Percentiles rank a stretch among this genome's conserved stretches.
These are phyloP conservation scores for Neurospora tetraspora DNA, from an alignment of 495 filamentous ascomycete genomes.

Conservation along the genomic window DNA sequence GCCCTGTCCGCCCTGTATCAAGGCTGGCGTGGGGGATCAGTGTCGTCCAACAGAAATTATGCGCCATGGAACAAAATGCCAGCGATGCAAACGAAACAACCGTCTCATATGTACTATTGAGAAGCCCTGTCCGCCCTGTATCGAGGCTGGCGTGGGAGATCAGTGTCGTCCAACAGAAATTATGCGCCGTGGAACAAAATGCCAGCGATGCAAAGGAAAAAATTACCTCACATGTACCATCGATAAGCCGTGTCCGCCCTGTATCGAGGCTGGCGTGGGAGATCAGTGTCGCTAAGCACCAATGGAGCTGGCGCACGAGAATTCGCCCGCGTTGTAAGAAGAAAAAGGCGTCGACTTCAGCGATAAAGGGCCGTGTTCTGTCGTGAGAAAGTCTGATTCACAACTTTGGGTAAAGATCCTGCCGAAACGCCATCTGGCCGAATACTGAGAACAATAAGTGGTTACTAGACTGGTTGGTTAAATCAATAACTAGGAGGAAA, in stretches of 20 bases:
- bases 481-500: neutral
- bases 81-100: no score
- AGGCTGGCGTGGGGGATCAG: no score
- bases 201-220: neutral
- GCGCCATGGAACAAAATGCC: no score
- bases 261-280: neutral
- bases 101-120: no score
- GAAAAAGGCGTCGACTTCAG: neutral
- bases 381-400: neutral
- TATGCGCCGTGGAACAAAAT: no score
- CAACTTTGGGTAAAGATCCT: neutral
- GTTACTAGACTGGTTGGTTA: neutral
- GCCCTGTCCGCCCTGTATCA: no score
- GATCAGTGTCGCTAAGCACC: neutral
- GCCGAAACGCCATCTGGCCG: neutral
- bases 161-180: no score
- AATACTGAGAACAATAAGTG: neutral
- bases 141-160: no score
- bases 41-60: no score
- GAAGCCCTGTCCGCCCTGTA: no score
- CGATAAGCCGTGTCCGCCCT: neutral
- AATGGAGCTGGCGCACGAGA: neutral
- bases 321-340: neutral
- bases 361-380: neutral
- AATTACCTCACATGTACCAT: neutral